Conservation (phyloP, 202 grass and related monocot genomes). For the Musa balbisiana region DNA sequence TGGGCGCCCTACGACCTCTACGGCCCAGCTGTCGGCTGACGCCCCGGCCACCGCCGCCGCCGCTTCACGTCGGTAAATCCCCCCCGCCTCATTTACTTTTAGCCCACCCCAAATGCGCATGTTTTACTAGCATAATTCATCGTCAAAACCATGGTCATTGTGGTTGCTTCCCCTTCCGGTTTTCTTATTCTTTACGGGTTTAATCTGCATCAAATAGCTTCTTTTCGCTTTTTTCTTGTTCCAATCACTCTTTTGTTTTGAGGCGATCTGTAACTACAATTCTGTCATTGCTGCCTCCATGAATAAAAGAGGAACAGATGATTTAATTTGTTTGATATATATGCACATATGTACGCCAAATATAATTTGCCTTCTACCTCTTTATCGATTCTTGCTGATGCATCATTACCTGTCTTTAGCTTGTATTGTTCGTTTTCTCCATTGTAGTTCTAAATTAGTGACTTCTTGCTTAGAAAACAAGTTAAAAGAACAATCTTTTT, state of each 20-base stretch:
- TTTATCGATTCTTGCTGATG: no score
- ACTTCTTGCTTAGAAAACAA: no score
- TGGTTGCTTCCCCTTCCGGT: background rate
- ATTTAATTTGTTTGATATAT: no score
- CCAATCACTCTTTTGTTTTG: background rate
- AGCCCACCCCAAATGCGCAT: background rate
- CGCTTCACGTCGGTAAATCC: background rate
- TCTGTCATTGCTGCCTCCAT: background rate
- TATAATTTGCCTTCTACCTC: no score
- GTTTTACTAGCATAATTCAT: background rate
- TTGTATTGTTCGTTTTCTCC: no score
- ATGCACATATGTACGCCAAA: no score
- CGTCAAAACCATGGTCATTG: background rate
- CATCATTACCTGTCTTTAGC: no score
- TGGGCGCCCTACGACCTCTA: constrained; percentile 16
- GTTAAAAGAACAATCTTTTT: no score
- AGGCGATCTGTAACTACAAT: background rate
- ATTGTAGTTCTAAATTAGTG: no score
- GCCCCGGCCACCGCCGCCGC: background rate
- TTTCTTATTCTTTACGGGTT: background rate
- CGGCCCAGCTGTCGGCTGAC: background rate
- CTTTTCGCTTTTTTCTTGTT: background rate
- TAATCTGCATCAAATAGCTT: background rate
- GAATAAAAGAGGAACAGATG: constrained; percentile 24
- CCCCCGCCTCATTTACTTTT: background rate